Evolutionary conservation across 2,329 filamentous ascomycete species (phyloP), one percentile per base, ranked within the genome.

Genomic region (Penicillium brevicompactum): DNA sequence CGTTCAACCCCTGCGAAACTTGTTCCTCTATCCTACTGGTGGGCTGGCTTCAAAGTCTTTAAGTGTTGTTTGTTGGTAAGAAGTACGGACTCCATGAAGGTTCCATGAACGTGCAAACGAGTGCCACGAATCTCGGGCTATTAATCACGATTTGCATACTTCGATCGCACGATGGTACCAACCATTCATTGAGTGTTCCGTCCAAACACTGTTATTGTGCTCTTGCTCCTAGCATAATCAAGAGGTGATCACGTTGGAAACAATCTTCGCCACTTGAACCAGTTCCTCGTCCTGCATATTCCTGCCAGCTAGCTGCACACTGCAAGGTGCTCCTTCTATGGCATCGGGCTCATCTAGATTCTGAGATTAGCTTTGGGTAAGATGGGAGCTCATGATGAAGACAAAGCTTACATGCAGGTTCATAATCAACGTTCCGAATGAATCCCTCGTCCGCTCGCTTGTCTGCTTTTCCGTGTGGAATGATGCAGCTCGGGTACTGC

Each of bases 401-500:
- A 5, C 13, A 18, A 41, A 11, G 18, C 42, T 40, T 42, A 61
- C 62, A 66, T 9, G 56, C 49, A 6, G 64, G 60, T 14, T 47
- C 54, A 41, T 64, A 65, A 9, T 61, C 21, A 5, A 60, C 58
- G 14, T 56, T 47, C 14, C 58, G 53, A 40, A 57, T 11, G 31
- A 59, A 61, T 5, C 32, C 31, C 9, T 55, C 60, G 57, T 82
- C 80, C n/a, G 67, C 54, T 4, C 61, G 61, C 51, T 74, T 75
- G 1, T 76, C 66, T 3, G 79, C 78, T 16, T 67, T 74, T 1
- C 73, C 69, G 51, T 72, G 76, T 0, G 78, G 78, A 32, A 84
- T 67, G 2, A 80, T 74, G 2, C 74, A 78, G 1, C 78, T 74
- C 2, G 81, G 80, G 61, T 79, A 82, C 76, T 80, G 52, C 13